Evolutionary conservation across 169 alveolate species (phyloP), one percentile per base, ranked within the genome.

Genomic region (Eimeria necatrix): DNA sequence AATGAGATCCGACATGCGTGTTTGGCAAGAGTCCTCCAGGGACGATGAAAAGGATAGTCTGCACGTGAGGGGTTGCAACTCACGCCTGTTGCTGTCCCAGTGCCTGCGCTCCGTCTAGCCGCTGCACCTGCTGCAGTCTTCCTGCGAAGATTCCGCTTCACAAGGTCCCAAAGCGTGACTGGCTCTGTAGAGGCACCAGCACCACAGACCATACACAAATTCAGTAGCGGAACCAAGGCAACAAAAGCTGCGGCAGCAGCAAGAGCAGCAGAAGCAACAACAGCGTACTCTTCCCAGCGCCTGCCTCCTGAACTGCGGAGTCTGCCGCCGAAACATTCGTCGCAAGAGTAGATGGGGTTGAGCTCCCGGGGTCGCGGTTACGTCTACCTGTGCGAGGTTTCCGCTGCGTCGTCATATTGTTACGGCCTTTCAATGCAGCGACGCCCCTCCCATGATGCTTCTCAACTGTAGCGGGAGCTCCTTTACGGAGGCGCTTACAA

Each of bases 151-250:
- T 90, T 73, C 24, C 95, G 89, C 64, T 56, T 49, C 18, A 90
- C 88, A 4, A 90, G 26, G 51, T 90, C 95, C 95, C 95, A 90
- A 61, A 90, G 95, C 49, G 95, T 90, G 64, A 90, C 49, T 32
- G 95, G 90, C 61, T 73, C 95, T 90, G 95, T 48, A 76, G 64
- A 51, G 48, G 59, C 78, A 59, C 70, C 89, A 80, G 89, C 89
- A 48, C 41, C 71, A 16, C 60, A 22, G 41, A 12, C 12, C 49
- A 52, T n/a, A 16, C 6, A 56, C 74, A 32, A 22, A 26, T 24
- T 52, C 91, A 56, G 41, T 32, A 14, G 68, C 68, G 80, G 46
- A 68, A n/a, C 84, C 84, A 6, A 22, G 9, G 84, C 53, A n/a
- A 41, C n/a, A 32, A 22, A 16, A 16, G 78, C 78, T 53, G 51